These are phyloP conservation scores for Apiotrichum domesticum DNA, from an alignment of 1,284 basidiomycete species.

Conservation along the genomic window DNA sequence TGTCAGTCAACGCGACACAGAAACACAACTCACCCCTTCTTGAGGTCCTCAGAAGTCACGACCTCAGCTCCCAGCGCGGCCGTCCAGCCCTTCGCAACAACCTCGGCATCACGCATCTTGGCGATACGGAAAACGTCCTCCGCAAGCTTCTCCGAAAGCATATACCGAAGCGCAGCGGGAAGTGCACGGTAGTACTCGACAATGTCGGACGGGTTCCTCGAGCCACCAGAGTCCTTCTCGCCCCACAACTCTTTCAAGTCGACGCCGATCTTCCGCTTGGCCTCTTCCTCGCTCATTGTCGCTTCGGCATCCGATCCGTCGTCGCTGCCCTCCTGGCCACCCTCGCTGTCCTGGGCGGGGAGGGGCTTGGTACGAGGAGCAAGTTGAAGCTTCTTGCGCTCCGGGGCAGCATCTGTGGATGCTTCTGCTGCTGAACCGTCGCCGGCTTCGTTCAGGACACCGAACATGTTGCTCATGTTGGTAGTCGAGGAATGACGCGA, in stretches of 20 bases:
- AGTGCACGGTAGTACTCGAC: slow-evolving; percentile 65
- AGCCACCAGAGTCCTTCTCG: slow-evolving; percentile 44
- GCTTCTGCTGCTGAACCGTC: slow-evolving; percentile 43
- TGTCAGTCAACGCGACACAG: slow-evolving; percentile 8
- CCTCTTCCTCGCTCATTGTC: slow-evolving; percentile 63
- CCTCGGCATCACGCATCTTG: slow-evolving; percentile 74
- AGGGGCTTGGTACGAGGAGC: slow-evolving; percentile 57
- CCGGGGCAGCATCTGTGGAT: slow-evolving; percentile 50
- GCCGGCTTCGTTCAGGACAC: slow-evolving; percentile 58
- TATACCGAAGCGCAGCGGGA: slow-evolving; percentile 49
- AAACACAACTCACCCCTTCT: slow-evolving; percentile 47
- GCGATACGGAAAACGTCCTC: slow-evolving; percentile 84
- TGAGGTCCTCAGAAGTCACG: slow-evolving; percentile 55
- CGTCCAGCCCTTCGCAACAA: slow-evolving; percentile 57
- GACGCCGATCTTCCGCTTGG: slow-evolving; percentile 64
- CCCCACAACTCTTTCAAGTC: slow-evolving; percentile 52
- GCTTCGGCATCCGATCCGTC: slow-evolving; percentile 53
- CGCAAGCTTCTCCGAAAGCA: slow-evolving; percentile 66
- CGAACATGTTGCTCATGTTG: slow-evolving; percentile 91
- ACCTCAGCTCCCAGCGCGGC: slow-evolving; percentile 55
- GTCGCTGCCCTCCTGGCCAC: slow-evolving; percentile 18
- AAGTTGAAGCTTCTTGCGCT: slow-evolving; percentile 69
- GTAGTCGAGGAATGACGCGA: slow-evolving; percentile 69
- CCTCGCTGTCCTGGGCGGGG: slow-evolving; percentile 40
- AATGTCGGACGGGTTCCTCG: slow-evolving; percentile 43